Evolutionary conservation across 2,329 filamentous ascomycete genomes (phyloP).

Genomic region (Aureobasidium lini): DNA sequence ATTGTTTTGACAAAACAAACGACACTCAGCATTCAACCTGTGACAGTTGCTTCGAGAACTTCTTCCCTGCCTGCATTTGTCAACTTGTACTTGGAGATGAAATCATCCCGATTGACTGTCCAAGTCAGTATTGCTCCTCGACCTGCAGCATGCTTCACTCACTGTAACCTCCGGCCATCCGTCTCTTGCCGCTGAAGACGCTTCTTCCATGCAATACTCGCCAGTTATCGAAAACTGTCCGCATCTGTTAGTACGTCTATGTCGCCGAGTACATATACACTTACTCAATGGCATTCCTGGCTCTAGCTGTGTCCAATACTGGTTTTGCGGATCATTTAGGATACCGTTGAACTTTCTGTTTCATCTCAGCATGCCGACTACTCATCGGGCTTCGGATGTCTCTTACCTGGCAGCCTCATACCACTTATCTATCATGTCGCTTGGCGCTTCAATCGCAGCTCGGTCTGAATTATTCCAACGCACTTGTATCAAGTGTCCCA

Average conservation of each 20-base stretch:
- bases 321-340: constrained; percentile 54
- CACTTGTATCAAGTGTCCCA: constrained; percentile 51
- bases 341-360: constrained; percentile 60
- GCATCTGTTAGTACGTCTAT: constrained; percentile 1
- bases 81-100: constrained; percentile 65
- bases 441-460: constrained; percentile 55
- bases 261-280: constrained; percentile 25
- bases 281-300: constrained; percentile 71
- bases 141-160: constrained; percentile 33
- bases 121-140: background rate
- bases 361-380: background rate
- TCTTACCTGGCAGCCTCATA: constrained; percentile 60
- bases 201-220: constrained; percentile 81
- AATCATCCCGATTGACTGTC: constrained; percentile 72
- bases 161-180: constrained; percentile 90
- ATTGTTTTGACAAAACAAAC: background rate
- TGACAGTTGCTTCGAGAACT: constrained; percentile 26
- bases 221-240: constrained; percentile 89
- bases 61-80: constrained; percentile 49
- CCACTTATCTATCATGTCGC: constrained; percentile 54
- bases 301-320: constrained; percentile 73
- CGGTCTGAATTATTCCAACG: constrained; percentile 94
- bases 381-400: background rate
- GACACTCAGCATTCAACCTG: constrained; percentile 18
- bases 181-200: constrained; percentile 72